Base-by-base conservation (phyloP, 139 green algal species). In the Chlamydomonas sp. region DNA sequence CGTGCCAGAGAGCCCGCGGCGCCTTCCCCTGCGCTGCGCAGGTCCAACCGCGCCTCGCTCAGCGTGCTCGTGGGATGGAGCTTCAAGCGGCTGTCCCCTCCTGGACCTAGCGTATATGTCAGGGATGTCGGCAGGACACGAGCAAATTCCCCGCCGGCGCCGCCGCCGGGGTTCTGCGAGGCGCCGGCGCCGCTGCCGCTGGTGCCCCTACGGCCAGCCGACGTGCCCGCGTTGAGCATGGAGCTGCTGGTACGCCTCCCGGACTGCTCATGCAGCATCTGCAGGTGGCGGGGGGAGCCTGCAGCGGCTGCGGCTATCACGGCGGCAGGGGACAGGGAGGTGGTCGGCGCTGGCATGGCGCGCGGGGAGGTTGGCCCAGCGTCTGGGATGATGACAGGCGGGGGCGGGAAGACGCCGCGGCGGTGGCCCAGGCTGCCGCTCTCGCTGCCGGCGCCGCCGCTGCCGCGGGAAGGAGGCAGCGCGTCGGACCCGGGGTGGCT, bases 11-110 rank as follows among this genome's bases (percentile, higher is more conserved):
- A 79, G 69, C 69, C 62, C 18, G 57, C 69, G 59, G 81, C 69
- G 69, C 81, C 79, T 8, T 73, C 69, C 3, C 73, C 61, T 6
- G 63, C 10, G 83, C 83, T 87, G 73, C 63, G 73, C 15, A 87
- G 14, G 62, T 87, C 73, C 73, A 87, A 76, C 12, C 83, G 73
- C 4, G 83, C 72, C 0, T 72, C 79, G 6, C 80, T 4, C 73
- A 87, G 74, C 1, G 72, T 62, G 0, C 31, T 62, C 7, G 31
- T 75, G 31, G 67, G 20, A 16, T 73, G 14, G 14, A 20, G 67
- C 67, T 73, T 4, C 18, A 12, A 5, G 67, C 67, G 14, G 67
- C 31, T 49, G 31, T 49, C 31, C 31, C 31, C 31, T 49, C 31
- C 31, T 49, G 31, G 31, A 49, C 31, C 31, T 49, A 49, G 31